Conservation (phyloP, 2,329 filamentous ascomycete genomes). For the Fusarium foetens region DNA sequence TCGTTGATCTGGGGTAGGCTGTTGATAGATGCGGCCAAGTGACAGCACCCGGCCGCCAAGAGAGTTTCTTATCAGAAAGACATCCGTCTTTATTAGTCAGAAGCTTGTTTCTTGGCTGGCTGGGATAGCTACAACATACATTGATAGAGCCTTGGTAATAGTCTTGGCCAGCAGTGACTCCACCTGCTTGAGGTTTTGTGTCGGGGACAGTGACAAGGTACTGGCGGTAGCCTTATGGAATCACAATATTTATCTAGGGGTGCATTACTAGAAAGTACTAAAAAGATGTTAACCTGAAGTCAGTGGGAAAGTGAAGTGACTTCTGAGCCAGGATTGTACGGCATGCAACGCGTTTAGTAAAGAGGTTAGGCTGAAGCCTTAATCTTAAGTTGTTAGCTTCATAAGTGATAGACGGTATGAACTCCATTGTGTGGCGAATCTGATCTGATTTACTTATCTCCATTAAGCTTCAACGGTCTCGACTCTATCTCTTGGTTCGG, state of each 20-base stretch:
- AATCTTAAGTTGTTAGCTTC: not conserved
- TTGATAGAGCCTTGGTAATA: not conserved
- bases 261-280: not conserved
- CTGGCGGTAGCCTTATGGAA: not conserved
- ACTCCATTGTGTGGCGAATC: not conserved
- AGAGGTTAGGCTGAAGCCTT: not conserved
- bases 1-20: conserved; percentile 26
- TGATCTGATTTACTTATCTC: not conserved
- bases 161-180: conserved; percentile 7
- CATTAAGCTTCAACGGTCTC: not conserved
- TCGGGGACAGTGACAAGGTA: not conserved
- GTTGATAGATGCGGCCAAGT: conserved; percentile 12
- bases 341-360: not conserved
- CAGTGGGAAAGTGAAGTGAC: not conserved
- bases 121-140: not conserved
- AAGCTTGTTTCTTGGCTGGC: conserved; percentile 12
- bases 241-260: too few species aligned
- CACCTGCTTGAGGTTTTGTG: not conserved
- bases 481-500: not conserved
- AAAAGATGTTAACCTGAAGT: not conserved
- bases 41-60: conserved; percentile 1
- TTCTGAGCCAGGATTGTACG: not conserved
- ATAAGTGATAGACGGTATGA: too few species aligned
- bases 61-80: not conserved
- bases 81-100: not conserved